These are phyloP conservation scores for Iberis pinnata DNA, from an alignment of 345 rosid genomes.

Conservation along the genomic window DNA sequence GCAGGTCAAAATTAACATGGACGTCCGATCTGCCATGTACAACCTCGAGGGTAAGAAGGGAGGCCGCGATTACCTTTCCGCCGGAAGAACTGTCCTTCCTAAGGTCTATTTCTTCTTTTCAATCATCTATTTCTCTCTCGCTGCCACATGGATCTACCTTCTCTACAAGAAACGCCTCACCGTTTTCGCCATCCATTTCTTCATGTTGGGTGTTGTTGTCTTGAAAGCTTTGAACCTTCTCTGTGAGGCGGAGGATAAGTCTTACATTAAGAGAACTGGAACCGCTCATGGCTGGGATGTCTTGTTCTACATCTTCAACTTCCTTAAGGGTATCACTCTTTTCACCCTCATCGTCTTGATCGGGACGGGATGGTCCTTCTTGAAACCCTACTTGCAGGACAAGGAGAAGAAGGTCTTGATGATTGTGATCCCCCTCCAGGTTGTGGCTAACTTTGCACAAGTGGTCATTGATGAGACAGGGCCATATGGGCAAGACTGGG, in stretches of 20 bases:
- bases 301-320: conserved; percentile 82
- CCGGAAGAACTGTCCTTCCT: conserved; percentile 74
- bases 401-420: conserved; percentile 95
- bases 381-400: conserved; percentile 93
- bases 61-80: conserved; percentile 74
- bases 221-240: conserved; percentile 63
- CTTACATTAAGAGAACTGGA: conserved; percentile 82
- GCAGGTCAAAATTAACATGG: conserved; percentile 61
- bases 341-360: conserved; percentile 90
- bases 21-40: conserved; percentile 74
- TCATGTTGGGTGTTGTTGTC: conserved; percentile 79
- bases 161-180: conserved; percentile 69
- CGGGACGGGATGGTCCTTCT: conserved; percentile 92
- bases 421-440: conserved; percentile 93
- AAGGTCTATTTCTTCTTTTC: conserved; percentile 71
- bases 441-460: conserved; percentile 87
- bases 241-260: conserved; percentile 90
- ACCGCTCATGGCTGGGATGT: conserved; percentile 97
- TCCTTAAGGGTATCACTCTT: conserved; percentile 78
- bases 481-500: conserved; percentile 73
- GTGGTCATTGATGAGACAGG: conserved; percentile 83
- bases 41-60: conserved; percentile 59
- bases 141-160: conserved; percentile 65
- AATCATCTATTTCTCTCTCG: conserved; percentile 51
- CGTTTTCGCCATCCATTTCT: conserved; percentile 73